Evolutionary conservation across 108 stramenopile species (phyloP), one percentile per base, ranked within the genome.

Genomic region (Nitzschia sp.): DNA sequence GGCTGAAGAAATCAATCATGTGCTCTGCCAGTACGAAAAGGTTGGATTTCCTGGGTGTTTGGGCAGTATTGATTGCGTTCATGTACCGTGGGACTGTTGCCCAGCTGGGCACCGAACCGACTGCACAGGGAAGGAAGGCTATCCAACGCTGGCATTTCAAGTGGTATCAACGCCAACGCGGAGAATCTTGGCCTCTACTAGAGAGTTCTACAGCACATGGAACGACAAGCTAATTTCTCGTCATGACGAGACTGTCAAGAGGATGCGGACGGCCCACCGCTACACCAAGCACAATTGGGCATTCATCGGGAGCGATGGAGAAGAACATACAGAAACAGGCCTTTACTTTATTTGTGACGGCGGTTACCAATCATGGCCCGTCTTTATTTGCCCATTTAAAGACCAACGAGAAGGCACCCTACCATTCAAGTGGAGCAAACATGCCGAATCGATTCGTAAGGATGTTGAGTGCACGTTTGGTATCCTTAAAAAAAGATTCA

Each of bases 381-480:
- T 23, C 11, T 24, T 54, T 5, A 69, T 83, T 21, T 63, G 66
- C 47, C 75, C 82, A 11, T 64, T 38, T 25, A 70, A 59, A 46
- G 17, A 54, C 53, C 28, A 29, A 1, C 24, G 18, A 6, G 55
- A 18, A 9, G 5, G 32, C 0, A 19, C 53, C 8, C 18, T 23
- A 51, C 18, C 53, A 23, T 25, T 8, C 5, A 54, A 61, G 21
- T 79, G 60, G 68, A 48, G 35, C 2, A 23, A 56, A n/a, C 67
- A 65, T 21, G 15, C 80, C 18, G 79, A 83, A 64, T 77, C 79
- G 49, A 18, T 80, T 24, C 34, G 82, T 2, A 83, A 83, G 31
- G 79, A 80, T 74, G 79, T 80, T 18, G 82, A 83, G 62, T 83
- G 84, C 57, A 59, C 66, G 1, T 77, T 82, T 61, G 77, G 77